These are phyloP conservation scores for Aethionema arabicum DNA, from an alignment of 345 rosid species.

Conservation along the genomic window DNA sequence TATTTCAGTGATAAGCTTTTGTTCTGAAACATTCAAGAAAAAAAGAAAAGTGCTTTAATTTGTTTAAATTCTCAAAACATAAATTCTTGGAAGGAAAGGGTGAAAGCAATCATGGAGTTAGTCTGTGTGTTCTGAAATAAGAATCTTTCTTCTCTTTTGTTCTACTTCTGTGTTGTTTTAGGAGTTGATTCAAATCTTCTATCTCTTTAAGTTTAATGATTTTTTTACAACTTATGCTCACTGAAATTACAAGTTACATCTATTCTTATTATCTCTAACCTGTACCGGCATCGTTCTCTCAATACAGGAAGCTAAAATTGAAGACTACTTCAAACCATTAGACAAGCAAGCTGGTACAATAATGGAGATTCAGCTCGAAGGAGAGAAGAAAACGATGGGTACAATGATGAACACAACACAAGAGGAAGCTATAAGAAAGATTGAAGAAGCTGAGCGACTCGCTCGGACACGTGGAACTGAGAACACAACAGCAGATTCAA, in stretches of 20 bases:
- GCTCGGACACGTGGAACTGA: constrained; percentile 37
- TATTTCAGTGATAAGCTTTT: not conserved
- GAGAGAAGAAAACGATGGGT: constrained; percentile 75
- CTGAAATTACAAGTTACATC: not conserved
- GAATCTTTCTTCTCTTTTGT: not conserved
- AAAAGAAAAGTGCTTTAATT: not conserved
- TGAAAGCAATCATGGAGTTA: not conserved
- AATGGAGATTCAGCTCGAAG: constrained; percentile 82
- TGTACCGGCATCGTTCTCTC: not conserved
- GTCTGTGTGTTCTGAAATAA: constrained; percentile 2
- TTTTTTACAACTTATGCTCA: not conserved
- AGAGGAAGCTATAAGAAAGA: constrained; percentile 54
- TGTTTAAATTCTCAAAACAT: not conserved
- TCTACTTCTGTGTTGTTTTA: not conserved
- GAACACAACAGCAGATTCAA: constrained; percentile 23
- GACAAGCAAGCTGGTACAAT: constrained; percentile 74
- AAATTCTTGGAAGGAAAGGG: not conserved
- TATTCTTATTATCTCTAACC: not conserved
- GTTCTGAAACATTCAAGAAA: not conserved
- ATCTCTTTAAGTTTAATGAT: not conserved
- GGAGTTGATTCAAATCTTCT: constrained; percentile 8
- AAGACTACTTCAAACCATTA: constrained; percentile 79
- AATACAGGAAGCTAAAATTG: constrained; percentile 76
- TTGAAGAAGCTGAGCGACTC: constrained; percentile 51
- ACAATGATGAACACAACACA: constrained; percentile 68